Evolutionary conservation across 2,329 filamentous ascomycete species (phyloP), one percentile per base, ranked within the genome.

Genomic region (Thielaviopsis ethacetica): DNA sequence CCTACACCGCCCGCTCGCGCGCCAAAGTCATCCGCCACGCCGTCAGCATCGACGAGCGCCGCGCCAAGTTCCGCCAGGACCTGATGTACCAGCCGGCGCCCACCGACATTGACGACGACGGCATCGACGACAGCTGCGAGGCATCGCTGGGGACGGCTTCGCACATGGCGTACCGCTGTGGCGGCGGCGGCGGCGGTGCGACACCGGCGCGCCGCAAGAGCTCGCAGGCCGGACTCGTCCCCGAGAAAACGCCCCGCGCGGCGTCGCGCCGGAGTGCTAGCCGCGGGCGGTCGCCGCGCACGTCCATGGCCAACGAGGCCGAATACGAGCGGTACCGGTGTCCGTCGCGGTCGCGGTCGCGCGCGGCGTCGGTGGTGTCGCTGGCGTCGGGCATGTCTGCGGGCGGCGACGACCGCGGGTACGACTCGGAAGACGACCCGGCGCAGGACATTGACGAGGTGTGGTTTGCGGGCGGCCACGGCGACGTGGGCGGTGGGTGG

Each of bases 401-500:
- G 47, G 22, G 38, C 10, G 57, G 34, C 15, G 51, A 47, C 15
- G 34, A 52, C 19, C 15, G 10, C n/a, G 71, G 73, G 0, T 71
- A 74, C 5, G 72, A 73, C 7, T 73, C 72, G 0, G 72, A 76
- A 9, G 73, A 77, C 22, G 74, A 75, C 1, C 71, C 69, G 0
- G 74, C 76, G 1, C 86, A 91, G 65, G 85, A 91, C 63, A 85
- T 91, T 54, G 79, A 87, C 61, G 88, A 93, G 65, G 79, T 91
- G 0, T 88, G 85, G 84, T 93, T 93, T 65, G 76, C 86, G 0
- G 88, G 88, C 9, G 83, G 84, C 12, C 88, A 94, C 63, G 87
- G 81, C 1, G 87, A 91, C 62, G 82, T 91, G 30, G 87, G 87
- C 1, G 87, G 87, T 10, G 87, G 87, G 0, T 90, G 86, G 86